Conservation (phyloP, 768 basidiomycete genomes). For the Trametes coccinea region DNA sequence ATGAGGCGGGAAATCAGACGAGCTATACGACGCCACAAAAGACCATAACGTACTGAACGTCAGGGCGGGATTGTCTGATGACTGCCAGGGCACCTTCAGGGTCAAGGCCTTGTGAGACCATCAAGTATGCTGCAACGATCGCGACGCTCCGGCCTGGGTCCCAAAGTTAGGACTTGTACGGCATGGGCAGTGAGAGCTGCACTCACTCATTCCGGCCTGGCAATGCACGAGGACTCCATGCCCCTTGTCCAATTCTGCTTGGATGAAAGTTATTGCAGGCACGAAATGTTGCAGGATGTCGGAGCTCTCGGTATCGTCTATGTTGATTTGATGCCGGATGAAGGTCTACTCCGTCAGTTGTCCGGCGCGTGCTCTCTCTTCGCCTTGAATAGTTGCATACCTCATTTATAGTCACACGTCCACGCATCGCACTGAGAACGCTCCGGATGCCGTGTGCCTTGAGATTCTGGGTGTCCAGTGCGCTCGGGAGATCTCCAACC, state of each 20-base stretch:
- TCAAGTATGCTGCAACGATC: slow-evolving; percentile 86
- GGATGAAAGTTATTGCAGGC: slow-evolving; percentile 80
- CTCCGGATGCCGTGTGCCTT: slow-evolving; percentile 74
- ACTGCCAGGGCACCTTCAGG: slow-evolving; percentile 64
- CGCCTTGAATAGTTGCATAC: slow-evolving; percentile 37
- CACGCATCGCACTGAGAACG: slow-evolving; percentile 72
- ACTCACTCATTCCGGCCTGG: slow-evolving; percentile 84
- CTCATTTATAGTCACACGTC: slow-evolving; percentile 63
- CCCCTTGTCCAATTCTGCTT: slow-evolving; percentile 72
- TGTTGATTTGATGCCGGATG: slow-evolving; percentile 72
- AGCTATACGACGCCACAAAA: not conserved
- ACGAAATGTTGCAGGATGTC: slow-evolving; percentile 81
- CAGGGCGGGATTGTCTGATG: slow-evolving; percentile 65
- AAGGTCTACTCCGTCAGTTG: slow-evolving; percentile 57
- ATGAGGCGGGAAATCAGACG: not conserved
- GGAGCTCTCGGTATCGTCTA: slow-evolving; percentile 74
- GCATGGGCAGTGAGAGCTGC: not conserved
- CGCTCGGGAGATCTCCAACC: slow-evolving; percentile 80
- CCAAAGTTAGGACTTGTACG: not conserved
- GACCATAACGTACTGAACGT: slow-evolving; percentile 58
- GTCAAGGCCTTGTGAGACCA: slow-evolving; percentile 66
- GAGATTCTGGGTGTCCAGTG: slow-evolving; percentile 60
- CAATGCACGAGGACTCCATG: slow-evolving; percentile 87
- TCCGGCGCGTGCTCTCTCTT: not conserved
- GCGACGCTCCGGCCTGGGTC: slow-evolving; percentile 77